Base-by-base conservation (phyloP, 2,329 filamentous ascomycete species). In the Epichloe festucae region DNA sequence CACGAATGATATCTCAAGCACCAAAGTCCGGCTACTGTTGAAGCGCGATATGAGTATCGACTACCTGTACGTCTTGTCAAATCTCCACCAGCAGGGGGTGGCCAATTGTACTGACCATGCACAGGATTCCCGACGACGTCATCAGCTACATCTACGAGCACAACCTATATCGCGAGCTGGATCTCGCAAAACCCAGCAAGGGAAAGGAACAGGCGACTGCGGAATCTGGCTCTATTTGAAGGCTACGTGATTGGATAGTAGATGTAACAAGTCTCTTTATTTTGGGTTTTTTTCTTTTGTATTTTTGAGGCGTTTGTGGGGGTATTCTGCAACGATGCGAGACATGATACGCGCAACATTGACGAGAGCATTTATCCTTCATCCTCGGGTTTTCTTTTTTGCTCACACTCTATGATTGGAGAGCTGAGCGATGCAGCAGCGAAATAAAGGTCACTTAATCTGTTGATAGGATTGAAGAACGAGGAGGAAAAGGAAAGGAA, bases 21-120 rank as follows among this genome's bases (percentile, higher is more conserved):
- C 80, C 12, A 82, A 95, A 71, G 90, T 95, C 54, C 81, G 90
- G 42, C 72, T 94, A 3, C 87, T 94, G 63, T 67, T 90, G 36
- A 80, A 85, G 62, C 78, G 85, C 61, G 82, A 89, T 57, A 86
- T 93, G 82, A 89, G 84, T 59, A 86, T 94, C 47, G 80, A 86
- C 56, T 91, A 90, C 62, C 60, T 67, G 64, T 67, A 52, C 52
- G 65, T 59, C 12, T 15, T 12, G 11, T 21, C n/a, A 5, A 35
- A 40, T 11, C 19, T 41, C 14, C 15, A 23, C 17, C 38, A 27
- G 6, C 17, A 6, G 5, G 5, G 8, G 10, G 21, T 31, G 43
- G 21, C n/a, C 34, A 14, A 4, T 46, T 14, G 11, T 11, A 8
- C 40, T 54, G 23, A 52, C 38, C 35, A 5, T 40, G 14, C 21